Percentiles rank a stretch among this genome's conserved stretches.
These are phyloP conservation scores for Mycena rosella DNA, from an alignment of 768 basidiomycete species.

Conservation along the genomic window DNA sequence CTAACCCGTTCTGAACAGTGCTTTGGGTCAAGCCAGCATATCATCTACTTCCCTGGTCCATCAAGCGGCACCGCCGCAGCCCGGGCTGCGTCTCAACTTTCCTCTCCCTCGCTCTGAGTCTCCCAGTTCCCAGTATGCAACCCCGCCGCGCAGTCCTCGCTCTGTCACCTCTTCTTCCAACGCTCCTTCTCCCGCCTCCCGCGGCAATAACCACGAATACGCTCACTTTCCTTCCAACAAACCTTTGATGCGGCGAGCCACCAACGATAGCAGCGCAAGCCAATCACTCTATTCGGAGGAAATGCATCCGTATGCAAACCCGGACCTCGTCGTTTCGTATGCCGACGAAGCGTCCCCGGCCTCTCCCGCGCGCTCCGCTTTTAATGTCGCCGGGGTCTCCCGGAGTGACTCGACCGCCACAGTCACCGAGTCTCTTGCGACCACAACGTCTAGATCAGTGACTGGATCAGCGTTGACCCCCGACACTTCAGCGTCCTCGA, in stretches of 20 bases:
- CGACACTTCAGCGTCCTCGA: conserved; percentile 51
- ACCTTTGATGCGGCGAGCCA: conserved; percentile 33
- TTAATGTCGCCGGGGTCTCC: conserved; percentile 46
- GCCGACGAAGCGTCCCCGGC: conserved; percentile 47
- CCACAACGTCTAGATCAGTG: conserved; percentile 48
- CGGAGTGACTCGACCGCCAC: conserved; percentile 68
- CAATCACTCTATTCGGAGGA: conserved; percentile 50
- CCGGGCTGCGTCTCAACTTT: conserved; percentile 33
- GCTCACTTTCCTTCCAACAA: conserved; percentile 34
- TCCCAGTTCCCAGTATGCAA: conserved; percentile 43
- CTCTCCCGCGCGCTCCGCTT: conserved; percentile 45
- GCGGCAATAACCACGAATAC: conserved; percentile 29
- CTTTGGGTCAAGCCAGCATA: conserved; percentile 71
- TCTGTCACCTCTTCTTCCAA: conserved; percentile 42
- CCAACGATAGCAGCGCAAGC: conserved; percentile 31
- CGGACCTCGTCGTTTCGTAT: conserved; percentile 66
- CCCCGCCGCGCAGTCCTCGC: conserved; percentile 48
- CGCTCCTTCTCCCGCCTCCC: conserved; percentile 38
- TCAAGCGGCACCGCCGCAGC: conserved; percentile 35
- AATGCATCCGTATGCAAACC: conserved; percentile 86
- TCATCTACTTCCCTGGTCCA: conserved; percentile 58
- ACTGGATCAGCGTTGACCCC: conserved; percentile 50
- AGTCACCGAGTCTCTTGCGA: conserved; percentile 56
- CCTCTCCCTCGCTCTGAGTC: conserved; percentile 45
- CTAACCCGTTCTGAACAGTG: conserved; percentile 50